A percentile compares a stretch with the other conserved stretches of the same genome.
phyloP scores from a whole-genome alignment of 257 asterid genomes.

The Verbascum thapsus region DNA sequence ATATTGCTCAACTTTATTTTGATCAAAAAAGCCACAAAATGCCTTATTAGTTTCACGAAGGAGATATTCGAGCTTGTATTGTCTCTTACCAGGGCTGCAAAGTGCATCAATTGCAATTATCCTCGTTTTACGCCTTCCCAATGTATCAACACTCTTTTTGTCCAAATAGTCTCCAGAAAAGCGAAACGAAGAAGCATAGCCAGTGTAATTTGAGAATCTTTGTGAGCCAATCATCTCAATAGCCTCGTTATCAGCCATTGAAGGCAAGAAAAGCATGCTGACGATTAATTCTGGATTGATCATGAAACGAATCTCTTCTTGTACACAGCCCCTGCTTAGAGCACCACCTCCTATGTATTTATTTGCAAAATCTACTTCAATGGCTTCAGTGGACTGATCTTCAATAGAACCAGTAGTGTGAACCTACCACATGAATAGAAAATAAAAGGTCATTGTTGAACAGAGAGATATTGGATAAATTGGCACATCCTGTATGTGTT shows the following conservation, averaged over 20 bases:
- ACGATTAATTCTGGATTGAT: constrained; percentile 80
- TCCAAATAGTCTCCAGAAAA: constrained; percentile 65
- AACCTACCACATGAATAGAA: constrained; percentile 48
- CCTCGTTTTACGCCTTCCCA: constrained; percentile 76
- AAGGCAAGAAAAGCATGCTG: constrained; percentile 77
- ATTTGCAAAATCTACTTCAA: constrained; percentile 94
- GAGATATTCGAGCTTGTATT: constrained; percentile 54
- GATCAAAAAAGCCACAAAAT: constrained; percentile 71
- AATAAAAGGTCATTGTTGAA: neutral
- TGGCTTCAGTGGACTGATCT: constrained; percentile 66
- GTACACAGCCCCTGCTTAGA: constrained; percentile 81
- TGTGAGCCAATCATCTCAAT: constrained; percentile 89
- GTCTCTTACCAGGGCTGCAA: constrained; percentile 68
- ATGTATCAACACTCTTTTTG: constrained; percentile 50
- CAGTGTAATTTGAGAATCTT: constrained; percentile 81
- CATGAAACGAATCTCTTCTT: constrained; percentile 97
- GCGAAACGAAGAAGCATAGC: constrained; percentile 88
- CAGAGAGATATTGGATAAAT: neutral
- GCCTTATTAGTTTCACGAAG: constrained; percentile 90
- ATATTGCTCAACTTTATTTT: constrained; percentile 35
- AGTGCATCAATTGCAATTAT: constrained; percentile 83
- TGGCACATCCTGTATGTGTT: constrained; percentile 8
- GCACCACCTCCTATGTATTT: constrained; percentile 91
- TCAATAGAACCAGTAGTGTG: constrained; percentile 65
- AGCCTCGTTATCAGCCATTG: constrained; percentile 85